Percentiles rank a stretch among this genome's conserved stretches.
These are phyloP conservation scores for Fusarium burgessii DNA, from an alignment of 2,329 filamentous ascomycete genomes.

Conservation along the genomic window DNA sequence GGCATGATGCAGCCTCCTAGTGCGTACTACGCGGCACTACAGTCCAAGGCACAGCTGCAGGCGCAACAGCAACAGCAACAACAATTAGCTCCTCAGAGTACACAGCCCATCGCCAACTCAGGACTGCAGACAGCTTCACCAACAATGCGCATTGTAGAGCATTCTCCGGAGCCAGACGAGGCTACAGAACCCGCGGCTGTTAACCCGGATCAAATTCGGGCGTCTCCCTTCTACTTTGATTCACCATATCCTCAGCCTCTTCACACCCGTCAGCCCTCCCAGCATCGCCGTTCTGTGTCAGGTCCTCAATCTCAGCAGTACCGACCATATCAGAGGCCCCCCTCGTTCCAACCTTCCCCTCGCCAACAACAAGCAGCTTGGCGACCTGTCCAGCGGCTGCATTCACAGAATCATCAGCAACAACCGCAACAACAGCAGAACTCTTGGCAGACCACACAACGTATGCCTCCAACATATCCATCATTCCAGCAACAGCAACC, in stretches of 20 bases:
- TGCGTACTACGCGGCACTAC: conserved; percentile 2
- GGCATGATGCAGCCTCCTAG: conserved; percentile 48
- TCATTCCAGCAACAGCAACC: conserved; percentile 40
- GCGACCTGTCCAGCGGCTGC: conserved; percentile 22
- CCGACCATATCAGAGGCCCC: conserved; percentile 33
- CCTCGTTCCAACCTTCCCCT: conserved; percentile 33
- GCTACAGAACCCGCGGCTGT: conserved; percentile 23
- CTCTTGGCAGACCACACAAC: conserved; percentile 25
- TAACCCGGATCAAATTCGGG: conserved; percentile 16
- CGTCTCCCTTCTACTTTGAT: conserved; percentile 41
- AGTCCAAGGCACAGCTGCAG: neutral
- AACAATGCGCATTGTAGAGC: conserved; percentile 54
- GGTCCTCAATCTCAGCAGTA: conserved; percentile 23
- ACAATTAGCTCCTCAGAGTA: conserved; percentile 8
- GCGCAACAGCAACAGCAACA: conserved; percentile 6
- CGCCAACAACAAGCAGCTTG: conserved; percentile 35
- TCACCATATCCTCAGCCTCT: conserved; percentile 44
- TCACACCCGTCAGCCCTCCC: conserved; percentile 21
- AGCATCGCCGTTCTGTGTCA: conserved; percentile 34
- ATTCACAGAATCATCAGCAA: conserved; percentile 38
- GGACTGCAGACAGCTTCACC: conserved; percentile 47
- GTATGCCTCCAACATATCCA: conserved; percentile 39
- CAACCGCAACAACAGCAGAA: conserved; percentile 39
- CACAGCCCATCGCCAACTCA: conserved; percentile 34
- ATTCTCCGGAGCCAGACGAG: conserved; percentile 50